These are phyloP conservation scores for Sclerotiophoma versabilis DNA, from an alignment of 2,329 filamentous ascomycete genomes.

Conservation along the genomic window DNA sequence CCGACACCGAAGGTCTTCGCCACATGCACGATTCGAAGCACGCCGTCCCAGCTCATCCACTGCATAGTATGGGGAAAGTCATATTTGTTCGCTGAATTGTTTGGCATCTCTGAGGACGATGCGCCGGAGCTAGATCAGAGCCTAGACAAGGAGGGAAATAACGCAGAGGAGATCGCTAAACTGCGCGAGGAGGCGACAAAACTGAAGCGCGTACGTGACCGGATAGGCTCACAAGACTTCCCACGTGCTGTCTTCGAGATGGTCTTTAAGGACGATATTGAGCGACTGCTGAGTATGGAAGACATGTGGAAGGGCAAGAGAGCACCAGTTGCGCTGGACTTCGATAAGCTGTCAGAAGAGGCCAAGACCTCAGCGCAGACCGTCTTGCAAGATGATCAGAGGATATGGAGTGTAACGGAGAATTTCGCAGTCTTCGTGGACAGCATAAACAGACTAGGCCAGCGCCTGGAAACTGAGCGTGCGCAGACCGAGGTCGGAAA, in stretches of 20 bases:
- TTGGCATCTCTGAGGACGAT: constrained; percentile 89
- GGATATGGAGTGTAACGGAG: constrained; percentile 80
- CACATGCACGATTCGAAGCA: constrained; percentile 96
- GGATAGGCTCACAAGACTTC: constrained; percentile 81
- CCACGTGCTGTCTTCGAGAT: constrained; percentile 86
- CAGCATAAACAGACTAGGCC: constrained; percentile 78
- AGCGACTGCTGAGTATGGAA: constrained; percentile 82
- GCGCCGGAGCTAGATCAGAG: constrained; percentile 79
- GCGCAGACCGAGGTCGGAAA: constrained; percentile 58
- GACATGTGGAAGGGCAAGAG: constrained; percentile 94
- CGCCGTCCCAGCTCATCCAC: constrained; percentile 94
- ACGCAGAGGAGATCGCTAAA: constrained; percentile 87
- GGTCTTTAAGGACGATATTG: constrained; percentile 86
- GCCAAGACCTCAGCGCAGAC: constrained; percentile 60
- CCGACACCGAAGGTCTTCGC: constrained; percentile 91
- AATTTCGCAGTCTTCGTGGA: constrained; percentile 87
- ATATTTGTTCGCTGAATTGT: constrained; percentile 93
- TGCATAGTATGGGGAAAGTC: constrained; percentile 99
- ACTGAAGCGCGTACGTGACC: constrained; percentile 79
- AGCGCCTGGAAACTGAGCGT: constrained; percentile 72
- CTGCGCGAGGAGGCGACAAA: constrained; percentile 83
- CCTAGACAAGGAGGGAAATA: constrained; percentile 80
- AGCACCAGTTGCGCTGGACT: constrained; percentile 76
- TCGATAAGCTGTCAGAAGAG: constrained; percentile 65
- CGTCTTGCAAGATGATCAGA: constrained; percentile 72